A percentile compares a stretch with the other conserved stretches of the same genome.
Evolutionary conservation across 345 rosid genomes (phyloP).

Genomic region (Camelina laxa): DNA sequence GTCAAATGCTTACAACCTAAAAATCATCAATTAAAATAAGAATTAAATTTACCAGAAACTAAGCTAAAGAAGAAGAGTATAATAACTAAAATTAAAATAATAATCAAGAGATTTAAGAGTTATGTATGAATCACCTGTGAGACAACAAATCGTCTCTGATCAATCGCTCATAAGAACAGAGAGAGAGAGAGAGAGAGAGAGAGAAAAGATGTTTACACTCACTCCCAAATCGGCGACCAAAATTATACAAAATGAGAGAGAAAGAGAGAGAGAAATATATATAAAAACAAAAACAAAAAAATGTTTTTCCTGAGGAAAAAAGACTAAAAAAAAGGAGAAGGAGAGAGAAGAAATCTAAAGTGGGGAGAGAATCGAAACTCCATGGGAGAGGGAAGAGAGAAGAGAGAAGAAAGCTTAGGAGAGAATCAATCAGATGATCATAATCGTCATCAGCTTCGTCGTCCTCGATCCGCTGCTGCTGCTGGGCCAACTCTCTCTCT

Average conservation of each 20-base stretch:
- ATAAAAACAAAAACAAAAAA: background rate
- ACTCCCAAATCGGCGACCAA: conserved; percentile 52
- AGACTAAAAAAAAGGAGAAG: conserved; percentile 13
- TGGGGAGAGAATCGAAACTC: conserved; percentile 40
- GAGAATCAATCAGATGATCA: conserved; percentile 38
- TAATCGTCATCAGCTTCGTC: conserved; percentile 61
- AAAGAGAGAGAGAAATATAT: background rate
- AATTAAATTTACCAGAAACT: no score
- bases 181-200: no score
- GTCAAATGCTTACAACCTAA: conserved; percentile 27
- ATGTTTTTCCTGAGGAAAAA: conserved; percentile 5
- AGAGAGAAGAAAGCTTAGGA: conserved; percentile 44
- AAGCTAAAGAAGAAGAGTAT: background rate
- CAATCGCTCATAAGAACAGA: conserved; percentile 36
- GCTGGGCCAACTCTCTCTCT: conserved; percentile 67
- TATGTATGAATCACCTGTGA: conserved; percentile 49
- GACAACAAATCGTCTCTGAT: conserved; percentile 60
- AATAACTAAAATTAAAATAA: background rate
- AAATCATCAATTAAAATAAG: background rate
- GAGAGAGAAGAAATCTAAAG: conserved; percentile 27
- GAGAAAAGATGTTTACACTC: conserved; percentile 1
- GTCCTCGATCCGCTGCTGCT: conserved; percentile 77
- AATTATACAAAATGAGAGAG: conserved; percentile 20
- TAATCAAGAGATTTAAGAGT: background rate
- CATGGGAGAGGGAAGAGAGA: background rate